phyloP scores from a whole-genome alignment of 352 stramenopile genomes.

The Phytophthora nicotianae region DNA sequence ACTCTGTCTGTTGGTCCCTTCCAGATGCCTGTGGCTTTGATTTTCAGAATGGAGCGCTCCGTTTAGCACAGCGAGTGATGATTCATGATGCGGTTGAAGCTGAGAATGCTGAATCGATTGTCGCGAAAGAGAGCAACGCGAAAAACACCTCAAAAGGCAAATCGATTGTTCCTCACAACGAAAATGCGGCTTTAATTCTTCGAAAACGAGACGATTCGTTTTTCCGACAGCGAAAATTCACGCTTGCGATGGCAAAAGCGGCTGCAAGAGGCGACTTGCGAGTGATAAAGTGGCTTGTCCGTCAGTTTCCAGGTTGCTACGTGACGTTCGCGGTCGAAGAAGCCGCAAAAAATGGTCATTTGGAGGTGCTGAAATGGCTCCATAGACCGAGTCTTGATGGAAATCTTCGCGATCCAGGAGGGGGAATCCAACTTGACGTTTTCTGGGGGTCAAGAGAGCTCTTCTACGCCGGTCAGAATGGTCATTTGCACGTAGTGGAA shows the following conservation, averaged over 20 bases:
- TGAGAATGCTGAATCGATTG: conserved; percentile 22
- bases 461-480: conserved; percentile 40
- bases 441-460: conserved; percentile 46
- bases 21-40: conserved; percentile 30
- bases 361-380: conserved; percentile 44
- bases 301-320: conserved; percentile 34
- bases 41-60: conserved; percentile 24
- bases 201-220: conserved; percentile 27
- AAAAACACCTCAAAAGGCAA: conserved; percentile 17
- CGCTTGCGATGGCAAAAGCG: conserved; percentile 32
- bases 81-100: conserved; percentile 22
- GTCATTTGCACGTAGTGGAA: conserved; percentile 35
- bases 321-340: conserved; percentile 38
- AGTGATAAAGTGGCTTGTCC: conserved; percentile 37
- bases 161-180: conserved; percentile 10
- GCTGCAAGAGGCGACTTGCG: conserved; percentile 34
- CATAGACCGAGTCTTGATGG: conserved; percentile 15
- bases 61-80: conserved; percentile 32
- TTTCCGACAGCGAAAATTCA: conserved; percentile 36
- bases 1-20: conserved; percentile 38
- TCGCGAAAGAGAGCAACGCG: conserved; percentile 10
- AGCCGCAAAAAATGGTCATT: conserved; percentile 38
- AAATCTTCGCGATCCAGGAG: conserved; percentile 14
- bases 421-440: conserved; percentile 17
- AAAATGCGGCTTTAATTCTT: conserved; percentile 16